Evolutionary conservation across 805 yeast species (phyloP), one percentile per base, ranked within the genome.

Genomic region (Metschnikowia baotianmanensis): DNA sequence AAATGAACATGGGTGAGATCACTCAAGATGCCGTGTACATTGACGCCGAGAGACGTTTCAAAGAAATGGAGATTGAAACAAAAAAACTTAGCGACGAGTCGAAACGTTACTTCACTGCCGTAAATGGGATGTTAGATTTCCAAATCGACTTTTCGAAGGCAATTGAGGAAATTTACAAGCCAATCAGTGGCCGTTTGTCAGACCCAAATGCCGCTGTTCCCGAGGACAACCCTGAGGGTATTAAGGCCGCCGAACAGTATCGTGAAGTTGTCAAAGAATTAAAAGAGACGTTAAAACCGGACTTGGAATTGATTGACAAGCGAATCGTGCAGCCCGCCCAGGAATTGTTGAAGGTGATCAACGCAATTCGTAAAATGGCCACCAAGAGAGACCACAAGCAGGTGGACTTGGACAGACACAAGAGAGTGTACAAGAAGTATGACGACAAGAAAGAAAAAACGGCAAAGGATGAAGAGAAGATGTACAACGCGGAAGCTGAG

Each of bases 151-250:
- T 90, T 62, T 85, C 96, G n/a, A 84, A 83, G 57, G 91, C 95
- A 3, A 88, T 93, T 65, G 97, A 90, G 62, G 96, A 90, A 59
- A 85, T 93, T 45, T 93, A 89, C 69, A 88, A 91, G 65, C 99
- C 99, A 1, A 93, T 93, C 46, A 82, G 93, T 41, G 99, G 99
- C 31, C 81, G 89, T 47, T 71, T 86, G 59, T 81, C 93, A 12
- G 98, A 93, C 61, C 96, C 97, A 6, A 86, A 82, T 57, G 78
- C 93, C 6, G 64, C 87, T 2, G 76, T 80, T 34, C 90, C 90
- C 0, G 99, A 93, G 60, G 97, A 95, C 52, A 90, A 90, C 58
- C 97, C 97, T 3, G 95, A 93, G 38, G 99, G 98, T 53, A 88
- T 93, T 51, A 82, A 85, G 56, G 99, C 99, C 1, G 80, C 95